Percentiles rank a stretch among this genome's conserved stretches.
phyloP scores from a whole-genome alignment of 176 grass and related monocot species.

The Cenchrus americanus region DNA sequence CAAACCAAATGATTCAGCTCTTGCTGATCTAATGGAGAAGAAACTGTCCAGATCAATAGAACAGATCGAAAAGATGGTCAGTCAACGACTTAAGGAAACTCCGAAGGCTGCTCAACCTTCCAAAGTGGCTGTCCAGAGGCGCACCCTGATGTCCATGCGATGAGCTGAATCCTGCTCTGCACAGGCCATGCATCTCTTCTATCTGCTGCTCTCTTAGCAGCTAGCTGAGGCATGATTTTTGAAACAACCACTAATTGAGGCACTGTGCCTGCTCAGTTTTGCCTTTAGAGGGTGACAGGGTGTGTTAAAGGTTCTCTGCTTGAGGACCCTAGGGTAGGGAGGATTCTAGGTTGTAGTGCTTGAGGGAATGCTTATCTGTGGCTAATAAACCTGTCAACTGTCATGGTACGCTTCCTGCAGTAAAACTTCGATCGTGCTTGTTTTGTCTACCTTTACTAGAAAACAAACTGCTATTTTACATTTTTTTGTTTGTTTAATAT shows the following conservation, averaged over 20 bases:
- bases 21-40: slow-evolving; percentile 44
- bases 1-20: slow-evolving; percentile 29
- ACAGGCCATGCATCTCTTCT: background rate
- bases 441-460: background rate
- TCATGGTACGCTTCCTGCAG: background rate
- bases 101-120: slow-evolving; percentile 50
- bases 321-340: slow-evolving; percentile 32
- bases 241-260: background rate
- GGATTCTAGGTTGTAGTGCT: slow-evolving; percentile 9
- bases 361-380: slow-evolving; percentile 37
- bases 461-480: background rate
- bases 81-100: slow-evolving; percentile 50
- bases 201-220: slow-evolving; percentile 35
- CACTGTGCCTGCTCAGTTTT: slow-evolving; percentile 24
- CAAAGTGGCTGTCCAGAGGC: slow-evolving; percentile 50
- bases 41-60: slow-evolving; percentile 67
- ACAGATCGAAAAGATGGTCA: slow-evolving; percentile 67
- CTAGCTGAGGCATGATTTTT: background rate
- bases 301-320: slow-evolving; percentile 45
- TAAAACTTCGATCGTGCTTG: background rate
- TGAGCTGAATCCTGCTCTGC: slow-evolving; percentile 44
- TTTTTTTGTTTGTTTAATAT: background rate
- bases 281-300: background rate
- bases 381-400: background rate
- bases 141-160: slow-evolving; percentile 70